Base-by-base conservation (phyloP, 2,329 filamentous ascomycete genomes). In the Ophiocordyceps camponoti-rufipedis region DNA sequence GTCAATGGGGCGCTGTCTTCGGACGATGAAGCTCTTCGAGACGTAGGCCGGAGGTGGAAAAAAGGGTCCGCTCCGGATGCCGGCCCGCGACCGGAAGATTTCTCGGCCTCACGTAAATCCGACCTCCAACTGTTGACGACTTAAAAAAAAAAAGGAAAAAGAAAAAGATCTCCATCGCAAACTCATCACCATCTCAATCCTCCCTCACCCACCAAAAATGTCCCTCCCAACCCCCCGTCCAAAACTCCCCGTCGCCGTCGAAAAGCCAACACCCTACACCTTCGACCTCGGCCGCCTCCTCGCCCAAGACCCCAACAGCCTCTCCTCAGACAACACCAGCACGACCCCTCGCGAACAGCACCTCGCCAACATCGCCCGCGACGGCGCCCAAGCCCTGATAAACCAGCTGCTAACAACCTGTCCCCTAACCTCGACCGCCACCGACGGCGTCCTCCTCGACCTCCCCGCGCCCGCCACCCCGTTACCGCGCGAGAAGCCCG, bases 361-460 rank as follows among this genome's bases (percentile, higher is more conserved):
- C 47, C 79, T 96, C 49, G 72, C 80, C 50, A 67, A 74, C 39
- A 77, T 80, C 19, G 87, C 91, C 46, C 85, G 88, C 56, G 86
- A 94, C 64, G 87, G 85, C 63, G 85, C 88, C 12, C 91, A 98
- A 67, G 80, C 78, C 29, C 78, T 98, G 48, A 78, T 98, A 62
- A 94, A 94, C 72, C 88, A 96, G 65, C 80, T 98, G 49, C 79
- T 98, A 38, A 86, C 81, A 14, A 89, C 86, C 42, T 91, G 87
- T 67, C 75, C 85, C 28, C 80, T 95, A 55, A 75, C 71, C 48
- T 81, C 82, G 42, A 80, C 78, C 42, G 56, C 78, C 42, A 56
- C 67, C 1, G 72, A 75, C 33, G 74, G 87, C 53, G 85, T 96
- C 2, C 76, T 89, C 44, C 77, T 96, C 45, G 71, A 75, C 14